Percentiles rank a stretch among this genome's conserved stretches.
Evolutionary conservation across 441 rosid genomes (phyloP).

Genomic region (Pelargonium fulgidum): DNA sequence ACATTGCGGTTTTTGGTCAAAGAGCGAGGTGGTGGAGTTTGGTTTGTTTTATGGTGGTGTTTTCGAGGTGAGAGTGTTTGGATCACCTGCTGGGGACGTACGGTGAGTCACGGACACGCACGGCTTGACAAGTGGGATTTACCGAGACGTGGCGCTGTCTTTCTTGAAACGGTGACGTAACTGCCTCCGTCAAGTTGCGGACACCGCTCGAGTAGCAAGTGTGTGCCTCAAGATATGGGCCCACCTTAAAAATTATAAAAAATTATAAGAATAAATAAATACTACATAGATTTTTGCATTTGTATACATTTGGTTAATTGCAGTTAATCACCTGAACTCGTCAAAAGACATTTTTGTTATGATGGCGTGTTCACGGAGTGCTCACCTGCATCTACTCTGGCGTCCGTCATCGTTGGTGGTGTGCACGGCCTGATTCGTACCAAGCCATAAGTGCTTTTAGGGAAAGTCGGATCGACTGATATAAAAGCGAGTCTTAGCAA

Average conservation of each 20-base stretch:
- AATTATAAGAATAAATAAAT: too few species aligned
- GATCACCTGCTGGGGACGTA: not conserved
- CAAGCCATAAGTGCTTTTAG: too few species aligned
- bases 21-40: not conserved
- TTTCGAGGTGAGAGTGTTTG: not conserved
- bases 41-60: not conserved
- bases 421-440: too few species aligned
- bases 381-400: too few species aligned
- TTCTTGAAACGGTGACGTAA: constrained; percentile 11
- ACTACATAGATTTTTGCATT: not conserved
- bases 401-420: too few species aligned
- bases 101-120: not conserved
- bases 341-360: too few species aligned
- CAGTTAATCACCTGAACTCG: too few species aligned
- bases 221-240: not conserved
- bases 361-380: too few species aligned
- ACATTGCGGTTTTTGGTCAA: not conserved
- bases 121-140: not conserved
- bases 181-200: constrained; percentile 14
- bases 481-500: too few species aligned
- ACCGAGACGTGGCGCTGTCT: not conserved
- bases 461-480: too few species aligned
- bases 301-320: too few species aligned
- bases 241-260: too few species aligned
- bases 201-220: not conserved